phyloP scores from a whole-genome alignment of 2,329 filamentous ascomycete genomes.

The Apiospora saccharicola region DNA sequence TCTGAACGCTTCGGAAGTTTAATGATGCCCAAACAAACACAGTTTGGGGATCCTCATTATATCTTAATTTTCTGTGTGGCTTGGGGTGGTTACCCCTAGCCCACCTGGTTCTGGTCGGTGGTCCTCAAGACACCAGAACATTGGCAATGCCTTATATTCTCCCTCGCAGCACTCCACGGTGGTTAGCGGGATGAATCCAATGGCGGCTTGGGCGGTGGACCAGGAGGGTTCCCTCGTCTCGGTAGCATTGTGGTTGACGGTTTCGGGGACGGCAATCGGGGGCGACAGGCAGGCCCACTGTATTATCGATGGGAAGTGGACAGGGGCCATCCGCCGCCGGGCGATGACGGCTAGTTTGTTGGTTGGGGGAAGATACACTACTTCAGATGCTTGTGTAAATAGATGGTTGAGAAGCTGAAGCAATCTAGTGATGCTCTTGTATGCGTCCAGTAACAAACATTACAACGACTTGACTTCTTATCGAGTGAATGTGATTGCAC shows the following conservation, averaged over 20 bases:
- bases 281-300: constrained; percentile 14
- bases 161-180: neutral
- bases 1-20: constrained; percentile 9
- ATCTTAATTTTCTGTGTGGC: neutral
- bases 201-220: neutral
- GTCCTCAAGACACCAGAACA: neutral
- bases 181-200: neutral
- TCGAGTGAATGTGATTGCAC: neutral
- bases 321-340: constrained; percentile 2
- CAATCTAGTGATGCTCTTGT: neutral
- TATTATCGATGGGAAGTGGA: constrained; percentile 9
- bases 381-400: constrained; percentile 12
- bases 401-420: constrained; percentile 13
- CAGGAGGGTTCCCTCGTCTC: neutral
- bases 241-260: constrained; percentile 7
- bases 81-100: neutral
- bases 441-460: neutral
- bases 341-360: neutral
- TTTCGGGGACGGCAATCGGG: neutral
- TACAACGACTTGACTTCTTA: neutral
- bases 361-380: neutral
- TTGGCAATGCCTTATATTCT: constrained; percentile 8
- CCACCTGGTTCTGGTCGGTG: neutral
- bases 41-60: constrained; percentile 6
- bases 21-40: constrained; percentile 10